Percentiles rank a stretch among this genome's conserved stretches.
These are phyloP conservation scores for Pleurozium schreberi DNA, from an alignment of 225 moss, liverwort and hornwort species.

Conservation along the genomic window DNA sequence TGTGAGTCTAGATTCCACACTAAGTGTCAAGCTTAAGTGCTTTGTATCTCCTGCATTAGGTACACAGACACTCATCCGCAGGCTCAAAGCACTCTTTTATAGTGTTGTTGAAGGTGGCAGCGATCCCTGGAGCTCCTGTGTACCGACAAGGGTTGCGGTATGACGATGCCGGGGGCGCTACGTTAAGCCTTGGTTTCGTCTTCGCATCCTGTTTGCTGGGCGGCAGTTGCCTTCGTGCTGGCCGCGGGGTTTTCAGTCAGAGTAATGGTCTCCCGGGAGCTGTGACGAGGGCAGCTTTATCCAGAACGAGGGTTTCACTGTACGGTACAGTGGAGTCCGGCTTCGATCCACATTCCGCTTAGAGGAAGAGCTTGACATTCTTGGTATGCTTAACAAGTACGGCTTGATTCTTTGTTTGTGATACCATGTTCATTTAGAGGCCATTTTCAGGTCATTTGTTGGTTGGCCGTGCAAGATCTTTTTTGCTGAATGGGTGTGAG, in stretches of 20 bases:
- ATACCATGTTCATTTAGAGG: neutral
- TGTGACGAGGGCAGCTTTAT: no score
- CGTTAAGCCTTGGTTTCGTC: no score
- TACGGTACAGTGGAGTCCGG: neutral
- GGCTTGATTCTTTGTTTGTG: neutral
- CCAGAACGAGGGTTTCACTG: neutral
- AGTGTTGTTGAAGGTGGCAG: neutral
- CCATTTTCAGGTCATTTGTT: neutral
- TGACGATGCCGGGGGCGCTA: neutral
- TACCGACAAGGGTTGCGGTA: neutral
- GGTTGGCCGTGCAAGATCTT: neutral
- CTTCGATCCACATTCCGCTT: neutral
- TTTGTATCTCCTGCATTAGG: no score
- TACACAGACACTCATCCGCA: neutral
- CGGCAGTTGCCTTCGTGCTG: no score
- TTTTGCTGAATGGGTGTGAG: neutral
- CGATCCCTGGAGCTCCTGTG: neutral
- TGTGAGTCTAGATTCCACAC: fast-evolving
- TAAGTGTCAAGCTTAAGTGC: no score
- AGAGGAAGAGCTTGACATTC: neutral
- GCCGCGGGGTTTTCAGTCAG: no score
- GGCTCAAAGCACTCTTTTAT: neutral
- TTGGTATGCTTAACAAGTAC: neutral
- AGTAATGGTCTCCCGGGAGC: no score
- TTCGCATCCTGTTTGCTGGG: no score